phyloP scores from a whole-genome alignment of 805 yeast genomes.

The Wickerhamiella lipophila region DNA sequence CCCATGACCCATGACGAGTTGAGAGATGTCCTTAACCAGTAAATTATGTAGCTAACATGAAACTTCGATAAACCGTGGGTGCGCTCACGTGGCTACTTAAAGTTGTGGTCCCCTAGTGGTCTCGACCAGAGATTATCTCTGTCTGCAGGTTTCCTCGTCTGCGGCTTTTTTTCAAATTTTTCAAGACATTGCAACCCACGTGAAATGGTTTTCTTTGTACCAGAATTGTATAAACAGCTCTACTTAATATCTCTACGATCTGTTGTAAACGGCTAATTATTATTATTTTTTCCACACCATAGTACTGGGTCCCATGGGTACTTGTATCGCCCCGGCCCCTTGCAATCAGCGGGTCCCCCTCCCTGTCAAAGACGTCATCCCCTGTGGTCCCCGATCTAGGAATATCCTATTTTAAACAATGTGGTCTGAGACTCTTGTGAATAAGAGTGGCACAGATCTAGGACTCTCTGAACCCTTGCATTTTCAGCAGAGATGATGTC shows the following conservation, averaged over 20 bases:
- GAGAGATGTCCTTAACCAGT: background rate
- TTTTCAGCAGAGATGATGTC: too few relatives aligned
- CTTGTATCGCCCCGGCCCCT: too few relatives aligned
- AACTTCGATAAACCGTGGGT: background rate
- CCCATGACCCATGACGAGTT: conserved; percentile 31
- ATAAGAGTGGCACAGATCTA: background rate
- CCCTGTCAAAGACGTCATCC: background rate
- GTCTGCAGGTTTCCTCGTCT: too few relatives aligned
- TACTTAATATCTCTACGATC: background rate
- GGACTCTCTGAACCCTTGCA: too few relatives aligned
- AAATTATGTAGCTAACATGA: conserved; percentile 7
- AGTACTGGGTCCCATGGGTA: background rate
- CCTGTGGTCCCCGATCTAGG: background rate
- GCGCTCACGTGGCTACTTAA: too few relatives aligned
- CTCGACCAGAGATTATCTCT: too few relatives aligned
- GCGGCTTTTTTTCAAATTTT: too few relatives aligned
- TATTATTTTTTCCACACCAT: background rate
- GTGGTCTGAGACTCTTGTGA: background rate
- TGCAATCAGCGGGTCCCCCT: too few relatives aligned
- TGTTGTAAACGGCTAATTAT: background rate
- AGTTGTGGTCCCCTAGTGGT: too few relatives aligned
- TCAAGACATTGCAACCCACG: too few relatives aligned
- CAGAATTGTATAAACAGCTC: background rate
- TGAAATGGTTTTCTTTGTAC: too few relatives aligned
- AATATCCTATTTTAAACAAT: background rate